phyloP scores from a whole-genome alignment of 495 filamentous ascomycete species.

The Penicillium simplicissimum region DNA sequence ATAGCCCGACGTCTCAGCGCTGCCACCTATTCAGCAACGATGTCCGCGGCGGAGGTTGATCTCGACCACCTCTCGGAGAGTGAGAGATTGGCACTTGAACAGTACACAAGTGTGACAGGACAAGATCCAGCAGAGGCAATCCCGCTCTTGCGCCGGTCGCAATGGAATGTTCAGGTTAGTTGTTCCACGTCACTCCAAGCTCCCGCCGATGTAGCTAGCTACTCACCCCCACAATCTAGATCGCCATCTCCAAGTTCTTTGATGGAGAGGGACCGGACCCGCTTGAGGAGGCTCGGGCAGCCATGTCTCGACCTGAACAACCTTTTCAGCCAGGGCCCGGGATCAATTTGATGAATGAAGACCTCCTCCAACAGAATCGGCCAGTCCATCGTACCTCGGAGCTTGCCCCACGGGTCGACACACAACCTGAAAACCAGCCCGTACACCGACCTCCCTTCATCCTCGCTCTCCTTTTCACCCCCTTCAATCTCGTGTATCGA shows the following conservation, averaged over 20 bases:
- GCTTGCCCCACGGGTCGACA: constrained; percentile 78
- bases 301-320: constrained; percentile 49
- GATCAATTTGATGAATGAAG: constrained; percentile 59
- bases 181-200: constrained; percentile 1
- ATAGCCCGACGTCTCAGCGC: constrained; percentile 7
- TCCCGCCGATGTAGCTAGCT: constrained; percentile 13
- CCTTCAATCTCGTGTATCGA: constrained; percentile 75
- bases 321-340: constrained; percentile 55
- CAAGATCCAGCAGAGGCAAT: constrained; percentile 78
- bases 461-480: constrained; percentile 74
- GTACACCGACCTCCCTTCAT: constrained; percentile 70
- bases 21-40: constrained; percentile 24
- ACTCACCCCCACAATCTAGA: constrained; percentile 50
- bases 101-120: constrained; percentile 84
- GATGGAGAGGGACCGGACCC: constrained; percentile 88
- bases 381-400: constrained; percentile 32
- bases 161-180: constrained; percentile 93
- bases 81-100: constrained; percentile 80
- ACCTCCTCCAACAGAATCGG: constrained; percentile 51
- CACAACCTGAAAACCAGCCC: constrained; percentile 64
- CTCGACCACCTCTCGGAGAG: constrained; percentile 66
- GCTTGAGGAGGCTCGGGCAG: constrained; percentile 72
- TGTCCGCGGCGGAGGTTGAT: constrained; percentile 55
- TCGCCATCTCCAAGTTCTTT: constrained; percentile 95
- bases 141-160: constrained; percentile 74